Conservation (phyloP, 352 stramenopile species). For the Elongisporangium anandrum region DNA sequence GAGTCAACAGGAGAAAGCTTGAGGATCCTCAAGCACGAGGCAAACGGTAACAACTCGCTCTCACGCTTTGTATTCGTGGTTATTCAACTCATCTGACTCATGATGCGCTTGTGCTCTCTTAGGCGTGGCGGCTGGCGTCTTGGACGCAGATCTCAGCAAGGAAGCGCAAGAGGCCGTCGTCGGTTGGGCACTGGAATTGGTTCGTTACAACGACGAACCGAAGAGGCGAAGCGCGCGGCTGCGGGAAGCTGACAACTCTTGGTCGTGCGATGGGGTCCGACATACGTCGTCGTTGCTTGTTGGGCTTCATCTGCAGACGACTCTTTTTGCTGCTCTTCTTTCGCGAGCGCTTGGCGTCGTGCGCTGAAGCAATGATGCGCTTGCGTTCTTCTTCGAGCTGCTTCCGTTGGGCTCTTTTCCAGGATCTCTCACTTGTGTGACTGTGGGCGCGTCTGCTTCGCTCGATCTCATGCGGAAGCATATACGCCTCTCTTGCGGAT, state of each 20-base stretch:
- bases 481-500: conserved; percentile 1
- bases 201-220: not conserved
- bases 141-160: not conserved
- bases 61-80: not conserved
- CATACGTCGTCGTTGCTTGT: not conserved
- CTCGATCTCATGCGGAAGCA: conserved; percentile 8
- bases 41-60: not conserved
- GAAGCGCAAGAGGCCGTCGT: not conserved
- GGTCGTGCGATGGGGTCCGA: not conserved
- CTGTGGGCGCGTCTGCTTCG: not conserved
- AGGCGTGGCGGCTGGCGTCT: not conserved
- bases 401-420: not conserved
- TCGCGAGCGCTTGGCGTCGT: not conserved
- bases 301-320: not conserved
- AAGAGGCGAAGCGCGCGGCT: not conserved
- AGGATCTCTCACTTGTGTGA: not conserved
- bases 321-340: not conserved
- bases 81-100: not conserved
- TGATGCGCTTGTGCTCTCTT: not conserved
- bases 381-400: not conserved
- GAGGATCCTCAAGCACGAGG: too few relatives aligned
- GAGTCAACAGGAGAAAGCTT: not conserved
- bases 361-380: not conserved
- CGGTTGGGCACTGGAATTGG: not conserved
- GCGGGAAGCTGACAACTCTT: not conserved